Conservation (phyloP, 2,329 filamentous ascomycete species). For the Aspergillus uvarum region DNA sequence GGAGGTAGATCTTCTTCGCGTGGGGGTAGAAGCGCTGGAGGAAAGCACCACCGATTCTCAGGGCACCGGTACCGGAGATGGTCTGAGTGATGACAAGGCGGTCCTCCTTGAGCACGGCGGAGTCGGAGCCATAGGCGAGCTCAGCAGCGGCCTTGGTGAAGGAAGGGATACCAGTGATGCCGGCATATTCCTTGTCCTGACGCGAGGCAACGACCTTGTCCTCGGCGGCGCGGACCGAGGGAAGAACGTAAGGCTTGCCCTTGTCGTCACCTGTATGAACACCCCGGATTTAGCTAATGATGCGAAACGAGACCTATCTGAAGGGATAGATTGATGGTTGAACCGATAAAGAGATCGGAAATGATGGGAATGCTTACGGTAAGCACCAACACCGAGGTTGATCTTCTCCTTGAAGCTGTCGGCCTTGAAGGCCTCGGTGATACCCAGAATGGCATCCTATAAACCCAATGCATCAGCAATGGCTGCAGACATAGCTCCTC, state of each 20-base stretch:
- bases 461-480: conserved; percentile 27
- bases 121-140: conserved; percentile 85
- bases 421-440: conserved; percentile 99
- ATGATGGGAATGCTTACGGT: conserved; percentile 58
- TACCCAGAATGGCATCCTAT: conserved; percentile 51
- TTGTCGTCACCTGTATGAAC: conserved; percentile 67
- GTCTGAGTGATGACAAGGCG: conserved; percentile 92
- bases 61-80: conserved; percentile 95
- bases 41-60: conserved; percentile 93
- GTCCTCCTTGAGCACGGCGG: conserved; percentile 68
- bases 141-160: conserved; percentile 91
- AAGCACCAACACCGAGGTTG: conserved; percentile 96
- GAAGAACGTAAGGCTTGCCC: conserved; percentile 96
- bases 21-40: conserved; percentile 86
- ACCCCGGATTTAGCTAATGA: not conserved
- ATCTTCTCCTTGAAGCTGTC: conserved; percentile 94
- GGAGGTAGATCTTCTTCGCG: conserved; percentile 95
- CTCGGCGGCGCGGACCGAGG: conserved; percentile 87
- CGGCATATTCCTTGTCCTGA: conserved; percentile 96
- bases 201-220: conserved; percentile 74
- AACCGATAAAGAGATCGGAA: not conserved
- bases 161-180: conserved; percentile 91
- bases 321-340: not conserved
- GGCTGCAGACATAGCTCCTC: conserved; percentile 7
- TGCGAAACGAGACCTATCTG: not conserved